Evolutionary conservation across 2,329 filamentous ascomycete genomes (phyloP).

Genomic region (Fusarium udum): DNA sequence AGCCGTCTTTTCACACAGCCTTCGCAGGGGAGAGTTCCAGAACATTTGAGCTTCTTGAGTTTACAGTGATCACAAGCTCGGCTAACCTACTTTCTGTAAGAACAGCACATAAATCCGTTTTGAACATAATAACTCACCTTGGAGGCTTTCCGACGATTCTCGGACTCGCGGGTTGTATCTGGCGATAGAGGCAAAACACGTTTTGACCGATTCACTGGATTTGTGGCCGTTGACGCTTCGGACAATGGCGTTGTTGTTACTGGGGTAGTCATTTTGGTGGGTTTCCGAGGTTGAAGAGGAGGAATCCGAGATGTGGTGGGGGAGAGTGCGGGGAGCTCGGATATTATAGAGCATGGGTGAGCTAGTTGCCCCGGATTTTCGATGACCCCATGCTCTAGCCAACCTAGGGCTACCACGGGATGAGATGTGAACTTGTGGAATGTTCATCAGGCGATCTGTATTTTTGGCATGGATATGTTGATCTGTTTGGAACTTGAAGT

Average conservation of each 20-base stretch:
- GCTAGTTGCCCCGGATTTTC: not conserved
- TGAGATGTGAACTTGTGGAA: not conserved
- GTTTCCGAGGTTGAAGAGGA: conserved; percentile 22
- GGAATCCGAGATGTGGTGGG: conserved; percentile 3
- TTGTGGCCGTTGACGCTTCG: conserved; percentile 19
- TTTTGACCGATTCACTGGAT: conserved; percentile 5
- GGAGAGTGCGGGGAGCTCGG: conserved; percentile 1
- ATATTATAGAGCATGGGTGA: not conserved
- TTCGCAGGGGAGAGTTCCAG: conserved; percentile 49
- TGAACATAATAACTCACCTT: not conserved
- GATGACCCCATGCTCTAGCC: not conserved
- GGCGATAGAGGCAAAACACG: conserved; percentile 13
- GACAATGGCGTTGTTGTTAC: conserved; percentile 26
- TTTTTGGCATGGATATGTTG: not conserved
- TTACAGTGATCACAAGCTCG: conserved; percentile 54
- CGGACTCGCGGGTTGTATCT: conserved; percentile 15
- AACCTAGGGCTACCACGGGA: not conserved
- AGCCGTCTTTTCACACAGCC: conserved; percentile 43
- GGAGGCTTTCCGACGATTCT: conserved; percentile 33
- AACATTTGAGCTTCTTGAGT: conserved; percentile 51
- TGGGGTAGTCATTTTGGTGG: conserved; percentile 19
- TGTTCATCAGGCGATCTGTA: not conserved
- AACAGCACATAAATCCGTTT: not conserved
- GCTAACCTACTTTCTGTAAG: conserved; percentile 36
- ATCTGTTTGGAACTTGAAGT: not conserved